These are phyloP conservation scores for Ceratobasidium sp. DNA, from an alignment of 1,284 basidiomycete species.

Conservation along the genomic window DNA sequence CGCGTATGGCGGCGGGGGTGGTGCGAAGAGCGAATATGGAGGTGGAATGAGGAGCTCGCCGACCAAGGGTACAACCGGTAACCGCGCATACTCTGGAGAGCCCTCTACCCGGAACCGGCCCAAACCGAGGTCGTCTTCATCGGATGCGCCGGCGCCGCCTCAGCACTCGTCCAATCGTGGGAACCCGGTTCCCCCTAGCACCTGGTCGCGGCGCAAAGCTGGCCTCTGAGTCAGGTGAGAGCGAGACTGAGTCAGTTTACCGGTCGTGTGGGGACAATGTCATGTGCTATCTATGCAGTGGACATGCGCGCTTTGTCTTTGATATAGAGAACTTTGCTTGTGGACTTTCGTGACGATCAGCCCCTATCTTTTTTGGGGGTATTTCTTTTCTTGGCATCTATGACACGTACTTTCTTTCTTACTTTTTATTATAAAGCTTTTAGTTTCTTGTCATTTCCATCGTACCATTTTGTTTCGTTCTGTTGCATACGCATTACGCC, in stretches of 20 bases:
- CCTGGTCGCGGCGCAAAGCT: constrained; percentile 20
- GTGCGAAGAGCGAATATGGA: constrained; percentile 71
- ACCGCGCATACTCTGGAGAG: constrained; percentile 2
- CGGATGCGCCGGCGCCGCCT: constrained; percentile 47
- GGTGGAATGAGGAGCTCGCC: constrained; percentile 33
- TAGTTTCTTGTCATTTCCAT: neutral
- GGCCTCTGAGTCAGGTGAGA: neutral
- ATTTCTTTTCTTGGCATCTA: neutral
- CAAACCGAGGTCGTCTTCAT: constrained; percentile 68
- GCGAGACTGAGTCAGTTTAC: neutral
- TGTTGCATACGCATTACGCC: constrained; percentile 11
- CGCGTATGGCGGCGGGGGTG: constrained; percentile 58
- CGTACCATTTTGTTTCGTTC: constrained; percentile 20
- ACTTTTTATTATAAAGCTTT: neutral
- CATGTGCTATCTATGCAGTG: neutral
- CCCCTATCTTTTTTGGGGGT: constrained; percentile 10
- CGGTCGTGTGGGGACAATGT: neutral
- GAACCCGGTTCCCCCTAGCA: constrained; percentile 20
- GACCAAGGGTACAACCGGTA: constrained; percentile 35
- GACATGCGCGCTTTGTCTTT: neutral
- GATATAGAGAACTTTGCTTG: neutral
- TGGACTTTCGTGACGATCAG: constrained; percentile 4
- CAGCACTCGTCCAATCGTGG: constrained; percentile 1
- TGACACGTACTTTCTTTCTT: constrained; percentile 7
- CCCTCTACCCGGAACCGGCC: constrained; percentile 53